These are phyloP conservation scores for Anacardium occidentale DNA, from an alignment of 345 rosid genomes.

Conservation along the genomic window DNA sequence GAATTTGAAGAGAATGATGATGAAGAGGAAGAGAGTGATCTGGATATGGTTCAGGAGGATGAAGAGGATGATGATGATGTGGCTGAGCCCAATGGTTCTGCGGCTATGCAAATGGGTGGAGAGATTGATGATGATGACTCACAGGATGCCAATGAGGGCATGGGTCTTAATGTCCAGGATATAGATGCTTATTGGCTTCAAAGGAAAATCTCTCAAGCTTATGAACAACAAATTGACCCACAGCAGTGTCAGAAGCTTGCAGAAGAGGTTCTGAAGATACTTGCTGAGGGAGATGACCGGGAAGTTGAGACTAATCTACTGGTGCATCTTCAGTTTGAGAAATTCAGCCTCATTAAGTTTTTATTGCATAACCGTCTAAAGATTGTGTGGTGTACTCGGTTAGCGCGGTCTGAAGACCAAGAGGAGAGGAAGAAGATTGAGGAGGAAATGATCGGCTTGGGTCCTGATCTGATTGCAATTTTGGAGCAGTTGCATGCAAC, in stretches of 20 bases:
- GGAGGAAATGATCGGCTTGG: conserved; percentile 73
- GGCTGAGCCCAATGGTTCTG: conserved; percentile 48
- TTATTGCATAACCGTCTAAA: conserved; percentile 69
- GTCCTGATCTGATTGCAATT: conserved; percentile 69
- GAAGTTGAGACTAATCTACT: conserved; percentile 74
- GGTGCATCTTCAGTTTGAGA: conserved; percentile 55
- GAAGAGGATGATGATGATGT: conserved; percentile 74
- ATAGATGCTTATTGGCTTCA: conserved; percentile 98
- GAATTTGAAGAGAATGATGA: conserved; percentile 90
- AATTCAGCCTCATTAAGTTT: conserved; percentile 75
- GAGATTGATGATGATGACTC: conserved; percentile 70
- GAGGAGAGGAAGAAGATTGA: conserved; percentile 76
- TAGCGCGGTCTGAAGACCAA: conserved; percentile 88
- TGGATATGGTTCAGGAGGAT: conserved; percentile 81
- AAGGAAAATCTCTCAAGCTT: conserved; percentile 87
- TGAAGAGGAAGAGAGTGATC: conserved; percentile 86
- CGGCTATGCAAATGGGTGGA: conserved; percentile 87
- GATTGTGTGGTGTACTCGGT: conserved; percentile 92
- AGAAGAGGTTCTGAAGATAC: conserved; percentile 87
- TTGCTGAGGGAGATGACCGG: conserved; percentile 81
- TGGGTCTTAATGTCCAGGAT: conserved; percentile 77
- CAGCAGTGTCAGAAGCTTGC: conserved; percentile 85
- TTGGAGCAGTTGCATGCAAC: conserved; percentile 93
- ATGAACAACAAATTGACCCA: conserved; percentile 81
- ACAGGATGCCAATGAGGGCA: conserved; percentile 65